Percentiles rank a stretch among this genome's conserved stretches.
Conservation (phyloP, 306 rosid species). For the Cajanus cajan region DNA sequence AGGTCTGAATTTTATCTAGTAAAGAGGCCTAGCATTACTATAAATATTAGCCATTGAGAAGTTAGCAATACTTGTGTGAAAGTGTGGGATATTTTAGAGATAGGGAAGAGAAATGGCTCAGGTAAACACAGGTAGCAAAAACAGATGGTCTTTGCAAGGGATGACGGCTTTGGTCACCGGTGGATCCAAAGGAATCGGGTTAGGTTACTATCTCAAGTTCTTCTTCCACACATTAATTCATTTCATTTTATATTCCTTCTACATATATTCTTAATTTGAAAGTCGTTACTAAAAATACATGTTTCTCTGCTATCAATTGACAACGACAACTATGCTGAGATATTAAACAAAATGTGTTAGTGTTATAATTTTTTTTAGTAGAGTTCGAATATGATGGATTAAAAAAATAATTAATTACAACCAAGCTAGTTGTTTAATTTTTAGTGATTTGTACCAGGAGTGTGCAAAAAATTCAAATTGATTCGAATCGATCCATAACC, state of each 20-base stretch:
- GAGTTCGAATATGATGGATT: too few relatives aligned
- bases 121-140: background rate
- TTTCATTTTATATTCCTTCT: background rate
- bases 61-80: background rate
- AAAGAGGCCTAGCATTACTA: background rate
- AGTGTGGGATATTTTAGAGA: background rate
- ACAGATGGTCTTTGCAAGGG: constrained; percentile 30
- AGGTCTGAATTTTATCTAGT: too few relatives aligned
- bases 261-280: background rate
- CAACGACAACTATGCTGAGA: too few relatives aligned
- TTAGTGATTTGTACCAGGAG: too few relatives aligned
- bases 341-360: too few relatives aligned
- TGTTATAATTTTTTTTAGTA: too few relatives aligned
- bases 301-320: background rate
- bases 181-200: constrained; percentile 38
- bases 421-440: background rate
- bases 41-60: background rate
- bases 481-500: too few relatives aligned
- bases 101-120: constrained; percentile 1
- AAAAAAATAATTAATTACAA: background rate
- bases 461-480: too few relatives aligned
- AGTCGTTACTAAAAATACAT: background rate
- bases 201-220: background rate
- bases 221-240: background rate
- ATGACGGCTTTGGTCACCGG: constrained; percentile 33